Evolutionary conservation across 352 stramenopile genomes (phyloP).

Genomic region (Phytophthora hibernalis): DNA sequence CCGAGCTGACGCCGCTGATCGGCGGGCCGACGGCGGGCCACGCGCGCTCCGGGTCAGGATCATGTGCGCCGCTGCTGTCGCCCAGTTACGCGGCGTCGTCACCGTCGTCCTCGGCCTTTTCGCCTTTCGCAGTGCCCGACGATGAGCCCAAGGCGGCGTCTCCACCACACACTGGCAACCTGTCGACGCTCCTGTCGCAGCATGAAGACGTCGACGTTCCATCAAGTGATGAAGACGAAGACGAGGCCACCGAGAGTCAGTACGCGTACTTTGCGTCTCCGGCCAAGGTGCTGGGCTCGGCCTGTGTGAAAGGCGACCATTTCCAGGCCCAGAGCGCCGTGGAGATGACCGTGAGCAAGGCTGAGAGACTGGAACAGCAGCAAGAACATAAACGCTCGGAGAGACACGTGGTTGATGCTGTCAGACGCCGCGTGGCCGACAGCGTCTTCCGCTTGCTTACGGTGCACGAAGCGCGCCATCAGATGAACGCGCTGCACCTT

Average conservation of each 20-base stretch:
- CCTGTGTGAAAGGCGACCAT: slow-evolving; percentile 81
- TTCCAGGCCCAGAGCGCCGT: slow-evolving; percentile 73
- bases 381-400: slow-evolving; percentile 29
- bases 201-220: slow-evolving; percentile 22
- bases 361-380: slow-evolving; percentile 26
- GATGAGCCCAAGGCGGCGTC: slow-evolving; percentile 17
- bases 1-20: slow-evolving; percentile 71
- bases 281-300: slow-evolving; percentile 68
- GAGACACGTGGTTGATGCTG: slow-evolving; percentile 2
- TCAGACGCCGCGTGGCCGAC: slow-evolving; percentile 27
- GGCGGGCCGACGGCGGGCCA: slow-evolving; percentile 2
- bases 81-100: slow-evolving; percentile 56
- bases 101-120: slow-evolving; percentile 50
- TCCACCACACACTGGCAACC: slow-evolving; percentile 23
- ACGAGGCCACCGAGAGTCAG: slow-evolving; percentile 37
- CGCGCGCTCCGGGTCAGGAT: slow-evolving; percentile 8
- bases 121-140: slow-evolving; percentile 39
- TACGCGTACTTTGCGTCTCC: slow-evolving; percentile 68
- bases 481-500: slow-evolving; percentile 81
- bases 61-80: slow-evolving; percentile 41
- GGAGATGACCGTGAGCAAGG: slow-evolving; percentile 59
- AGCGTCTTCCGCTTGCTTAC: slow-evolving; percentile 65
- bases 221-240: slow-evolving; percentile 30
- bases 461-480: slow-evolving; percentile 66
- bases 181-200: slow-evolving; percentile 27